A percentile compares a stretch with the other conserved stretches of the same genome.
These are phyloP conservation scores for Ogataea allantospora DNA, from an alignment of 805 yeast genomes.

Conservation along the genomic window DNA sequence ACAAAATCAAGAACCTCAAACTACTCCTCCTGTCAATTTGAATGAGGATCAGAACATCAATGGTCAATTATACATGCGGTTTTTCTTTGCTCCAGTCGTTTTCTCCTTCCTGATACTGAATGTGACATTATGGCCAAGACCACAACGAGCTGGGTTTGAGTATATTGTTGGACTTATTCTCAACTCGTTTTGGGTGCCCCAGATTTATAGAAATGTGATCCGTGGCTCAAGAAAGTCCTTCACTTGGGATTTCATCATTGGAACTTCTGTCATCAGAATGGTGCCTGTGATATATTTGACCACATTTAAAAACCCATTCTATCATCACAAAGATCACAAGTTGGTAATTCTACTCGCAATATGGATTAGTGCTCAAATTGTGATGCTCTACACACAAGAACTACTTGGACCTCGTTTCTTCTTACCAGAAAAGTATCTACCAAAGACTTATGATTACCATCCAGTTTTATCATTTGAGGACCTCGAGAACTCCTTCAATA, in stretches of 20 bases:
- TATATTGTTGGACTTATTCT: conserved; percentile 47
- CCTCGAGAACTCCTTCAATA: conserved; percentile 59
- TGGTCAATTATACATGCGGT: conserved; percentile 57
- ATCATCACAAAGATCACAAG: conserved; percentile 60
- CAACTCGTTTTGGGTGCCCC: conserved; percentile 87
- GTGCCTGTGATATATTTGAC: conserved; percentile 62
- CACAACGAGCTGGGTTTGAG: conserved; percentile 56
- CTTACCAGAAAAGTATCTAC: conserved; percentile 68
- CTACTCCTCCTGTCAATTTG: too few species aligned
- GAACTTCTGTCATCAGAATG: conserved; percentile 60
- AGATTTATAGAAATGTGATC: conserved; percentile 71
- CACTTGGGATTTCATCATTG: conserved; percentile 72
- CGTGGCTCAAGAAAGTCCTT: conserved; percentile 68
- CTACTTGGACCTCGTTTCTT: conserved; percentile 79
- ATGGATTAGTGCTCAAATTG: conserved; percentile 65
- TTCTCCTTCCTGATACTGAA: conserved; percentile 57
- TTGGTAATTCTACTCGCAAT: conserved; percentile 45
- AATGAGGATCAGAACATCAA: conserved; percentile 54
- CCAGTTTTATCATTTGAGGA: conserved; percentile 59
- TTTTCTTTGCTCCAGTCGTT: conserved; percentile 51
- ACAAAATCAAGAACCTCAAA: conserved; percentile 5
- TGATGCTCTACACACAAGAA: conserved; percentile 59
- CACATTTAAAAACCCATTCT: conserved; percentile 54
- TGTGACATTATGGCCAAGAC: conserved; percentile 61
- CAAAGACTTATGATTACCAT: conserved; percentile 85